Evolutionary conservation across 495 filamentous ascomycete species (phyloP).

Genomic region (Penicillium daleae): DNA sequence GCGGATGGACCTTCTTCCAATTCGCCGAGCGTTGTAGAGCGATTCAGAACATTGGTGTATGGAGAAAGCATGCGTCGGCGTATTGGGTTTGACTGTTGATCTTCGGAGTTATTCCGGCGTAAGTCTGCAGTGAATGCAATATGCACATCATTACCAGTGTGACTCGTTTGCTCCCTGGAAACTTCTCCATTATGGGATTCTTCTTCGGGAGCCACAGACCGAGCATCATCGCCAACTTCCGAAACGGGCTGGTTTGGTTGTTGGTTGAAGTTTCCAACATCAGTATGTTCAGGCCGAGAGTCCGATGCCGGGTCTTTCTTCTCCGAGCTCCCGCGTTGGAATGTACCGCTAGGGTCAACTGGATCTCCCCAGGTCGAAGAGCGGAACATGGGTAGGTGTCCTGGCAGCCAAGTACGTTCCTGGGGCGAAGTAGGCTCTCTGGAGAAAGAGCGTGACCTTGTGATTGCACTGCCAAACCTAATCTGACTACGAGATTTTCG

Average conservation of each 20-base stretch:
- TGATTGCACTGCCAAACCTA: background rate
- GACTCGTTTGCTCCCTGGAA: background rate
- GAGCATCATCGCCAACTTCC: background rate
- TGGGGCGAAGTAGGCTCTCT: background rate
- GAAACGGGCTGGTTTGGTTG: background rate
- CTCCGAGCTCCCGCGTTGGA: background rate
- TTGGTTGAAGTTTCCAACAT: background rate
- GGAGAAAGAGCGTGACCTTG: slow-evolving; percentile 4
- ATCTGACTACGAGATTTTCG: background rate
- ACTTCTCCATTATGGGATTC: background rate
- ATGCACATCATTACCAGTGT: background rate
- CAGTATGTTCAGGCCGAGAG: background rate
- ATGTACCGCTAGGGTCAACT: background rate
- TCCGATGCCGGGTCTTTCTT: background rate
- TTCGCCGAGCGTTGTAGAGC: background rate
- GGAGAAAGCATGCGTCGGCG: slow-evolving; percentile 14
- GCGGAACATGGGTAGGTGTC: background rate
- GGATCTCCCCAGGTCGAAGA: background rate
- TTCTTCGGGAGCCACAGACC: background rate
- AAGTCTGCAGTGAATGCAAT: slow-evolving; percentile 4
- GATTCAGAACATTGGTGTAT: slow-evolving; percentile 11
- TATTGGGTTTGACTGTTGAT: background rate
- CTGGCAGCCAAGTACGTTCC: background rate
- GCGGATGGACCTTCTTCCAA: background rate
- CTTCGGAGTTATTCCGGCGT: background rate